Conservation (phyloP, 441 rosid genomes). For the Omphalea diandra region DNA sequence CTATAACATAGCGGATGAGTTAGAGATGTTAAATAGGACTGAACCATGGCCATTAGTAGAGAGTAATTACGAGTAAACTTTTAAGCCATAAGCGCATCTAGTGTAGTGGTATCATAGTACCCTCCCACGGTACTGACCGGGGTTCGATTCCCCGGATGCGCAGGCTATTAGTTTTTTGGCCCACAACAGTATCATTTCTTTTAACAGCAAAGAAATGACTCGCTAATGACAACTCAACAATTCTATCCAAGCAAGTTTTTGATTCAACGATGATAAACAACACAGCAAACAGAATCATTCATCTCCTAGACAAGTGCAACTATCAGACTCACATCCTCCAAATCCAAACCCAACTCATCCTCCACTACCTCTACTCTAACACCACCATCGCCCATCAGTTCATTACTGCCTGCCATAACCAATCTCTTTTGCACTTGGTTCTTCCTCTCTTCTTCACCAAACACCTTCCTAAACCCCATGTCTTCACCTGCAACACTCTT, state of each 20-base stretch:
- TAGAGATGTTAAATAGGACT: too few species aligned
- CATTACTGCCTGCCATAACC: slow-evolving; percentile 37
- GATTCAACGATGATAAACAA: background rate
- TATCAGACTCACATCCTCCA: slow-evolving; percentile 39
- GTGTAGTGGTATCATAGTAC: slow-evolving; percentile 99
- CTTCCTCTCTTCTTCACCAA: slow-evolving; percentile 32
- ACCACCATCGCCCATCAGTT: slow-evolving; percentile 38
- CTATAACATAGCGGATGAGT: too few species aligned
- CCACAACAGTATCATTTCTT: too few species aligned
- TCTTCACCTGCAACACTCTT: slow-evolving; percentile 52
- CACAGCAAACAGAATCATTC: slow-evolving; percentile 28
- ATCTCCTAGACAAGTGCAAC: slow-evolving; percentile 29
- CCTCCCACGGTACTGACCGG: slow-evolving; percentile 99
- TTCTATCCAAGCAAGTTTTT: too few species aligned
- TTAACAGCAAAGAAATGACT: background rate
- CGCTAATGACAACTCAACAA: too few species aligned
- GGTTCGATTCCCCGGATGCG: slow-evolving; percentile 95
- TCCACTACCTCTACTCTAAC: slow-evolving; percentile 35
- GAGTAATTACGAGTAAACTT: too few species aligned
- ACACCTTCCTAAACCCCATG: slow-evolving; percentile 33
- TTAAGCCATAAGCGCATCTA: slow-evolving; percentile 61
- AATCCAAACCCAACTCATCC: slow-evolving; percentile 44
- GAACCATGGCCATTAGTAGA: too few species aligned
- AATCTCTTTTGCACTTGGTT: slow-evolving; percentile 28
- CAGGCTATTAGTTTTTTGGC: too few species aligned